These are phyloP conservation scores for Dinochytrium kinnereticum DNA, from an alignment of 371 early-diverging fungal genomes.

Conservation along the genomic window DNA sequence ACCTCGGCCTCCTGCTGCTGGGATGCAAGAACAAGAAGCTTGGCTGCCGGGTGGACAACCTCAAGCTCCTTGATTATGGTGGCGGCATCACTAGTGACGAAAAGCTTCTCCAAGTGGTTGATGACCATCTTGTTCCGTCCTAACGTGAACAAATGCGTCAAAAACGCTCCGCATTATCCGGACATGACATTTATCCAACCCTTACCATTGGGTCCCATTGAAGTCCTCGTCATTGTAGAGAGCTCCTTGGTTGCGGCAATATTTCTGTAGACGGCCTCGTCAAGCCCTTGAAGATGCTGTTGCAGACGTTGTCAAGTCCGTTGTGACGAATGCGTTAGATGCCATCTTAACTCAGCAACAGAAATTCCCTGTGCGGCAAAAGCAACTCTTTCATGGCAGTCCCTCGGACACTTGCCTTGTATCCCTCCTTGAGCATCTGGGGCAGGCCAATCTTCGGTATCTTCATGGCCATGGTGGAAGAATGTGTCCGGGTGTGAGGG, in stretches of 20 bases:
- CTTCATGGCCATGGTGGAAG: conserved; percentile 82
- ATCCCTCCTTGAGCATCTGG: conserved; percentile 96
- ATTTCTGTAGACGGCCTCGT: conserved; percentile 94
- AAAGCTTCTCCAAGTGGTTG: conserved; percentile 95
- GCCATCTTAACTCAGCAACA: too few relatives aligned
- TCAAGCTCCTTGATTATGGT: conserved; percentile 98
- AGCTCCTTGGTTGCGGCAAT: conserved; percentile 93
- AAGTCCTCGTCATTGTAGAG: conserved; percentile 89
- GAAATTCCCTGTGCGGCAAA: too few relatives aligned
- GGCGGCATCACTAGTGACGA: conserved; percentile 99
- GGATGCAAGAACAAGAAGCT: conserved; percentile 93
- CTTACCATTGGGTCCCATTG: conserved; percentile 95
- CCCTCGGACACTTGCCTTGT: conserved; percentile 88
- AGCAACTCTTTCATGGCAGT: too few relatives aligned
- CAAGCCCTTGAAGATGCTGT: conserved; percentile 92
- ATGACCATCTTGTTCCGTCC: conserved; percentile 99
- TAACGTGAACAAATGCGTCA: conserved; percentile 32
- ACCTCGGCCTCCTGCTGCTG: conserved; percentile 98
- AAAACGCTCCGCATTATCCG: neutral
- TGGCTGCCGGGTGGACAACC: conserved; percentile 98
- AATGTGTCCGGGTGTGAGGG: neutral
- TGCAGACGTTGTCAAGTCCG: too few relatives aligned
- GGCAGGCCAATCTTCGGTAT: conserved; percentile 88
- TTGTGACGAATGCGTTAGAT: too few relatives aligned
- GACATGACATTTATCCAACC: too few relatives aligned